Evolutionary conservation across 1,139 yeast genomes (phyloP).

Genomic region (Yamadazyma membranifaciens): DNA sequence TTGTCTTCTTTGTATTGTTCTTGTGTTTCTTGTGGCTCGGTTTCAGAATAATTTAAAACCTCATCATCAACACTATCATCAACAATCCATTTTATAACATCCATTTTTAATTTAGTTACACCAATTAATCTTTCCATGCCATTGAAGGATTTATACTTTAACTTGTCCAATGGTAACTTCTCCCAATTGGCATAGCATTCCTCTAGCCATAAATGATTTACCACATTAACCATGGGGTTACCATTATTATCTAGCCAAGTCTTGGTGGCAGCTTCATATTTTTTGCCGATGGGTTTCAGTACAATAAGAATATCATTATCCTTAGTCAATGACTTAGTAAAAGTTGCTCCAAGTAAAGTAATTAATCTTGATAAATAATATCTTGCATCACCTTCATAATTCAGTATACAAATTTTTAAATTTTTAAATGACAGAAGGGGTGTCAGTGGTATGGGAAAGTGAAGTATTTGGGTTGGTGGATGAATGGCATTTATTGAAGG

Average conservation of each 20-base stretch:
- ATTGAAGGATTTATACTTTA: slow-evolving; percentile 36
- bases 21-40: slow-evolving; percentile 6
- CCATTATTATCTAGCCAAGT: slow-evolving; percentile 46
- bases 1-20: slow-evolving; percentile 2
- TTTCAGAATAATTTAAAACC: slow-evolving; percentile 3
- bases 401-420: slow-evolving; percentile 64
- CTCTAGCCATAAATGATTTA: slow-evolving; percentile 91
- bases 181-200: slow-evolving; percentile 68
- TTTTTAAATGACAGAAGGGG: slow-evolving; percentile 54
- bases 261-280: slow-evolving; percentile 66
- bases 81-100: slow-evolving; percentile 43
- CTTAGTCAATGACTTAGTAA: slow-evolving; percentile 66
- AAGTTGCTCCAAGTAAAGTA: slow-evolving; percentile 69
- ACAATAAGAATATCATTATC: slow-evolving; percentile 73
- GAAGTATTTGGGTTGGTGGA: slow-evolving; percentile 59
- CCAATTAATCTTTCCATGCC: slow-evolving; percentile 50
- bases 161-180: slow-evolving; percentile 40
- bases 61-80: slow-evolving; percentile 39
- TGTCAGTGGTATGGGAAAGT: slow-evolving; percentile 64
- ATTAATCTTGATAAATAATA: slow-evolving; percentile 66
- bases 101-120: slow-evolving; percentile 42
- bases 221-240: slow-evolving; percentile 45
- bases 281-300: slow-evolving; percentile 67
- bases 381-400: slow-evolving; percentile 84
- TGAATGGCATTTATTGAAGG: slow-evolving; percentile 18